A percentile compares a stretch with the other conserved stretches of the same genome.
Evolutionary conservation across 768 basidiomycete genomes (phyloP).

Genomic region (Tylopilus rubrobrunneus): DNA sequence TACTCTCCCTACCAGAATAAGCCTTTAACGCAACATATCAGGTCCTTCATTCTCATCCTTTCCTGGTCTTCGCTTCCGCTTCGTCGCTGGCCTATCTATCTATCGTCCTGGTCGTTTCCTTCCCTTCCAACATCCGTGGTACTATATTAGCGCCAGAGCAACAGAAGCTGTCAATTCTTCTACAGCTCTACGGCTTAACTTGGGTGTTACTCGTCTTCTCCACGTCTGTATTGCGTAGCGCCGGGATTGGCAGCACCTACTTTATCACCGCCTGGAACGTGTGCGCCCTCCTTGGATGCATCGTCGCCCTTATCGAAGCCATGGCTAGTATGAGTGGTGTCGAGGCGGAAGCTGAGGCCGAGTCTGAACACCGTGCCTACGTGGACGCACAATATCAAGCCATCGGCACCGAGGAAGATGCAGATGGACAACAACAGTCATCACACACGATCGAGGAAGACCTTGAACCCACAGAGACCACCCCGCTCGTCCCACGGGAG

Average conservation of each 20-base stretch:
- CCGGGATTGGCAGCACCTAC: slow-evolving; percentile 51
- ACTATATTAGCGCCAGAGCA: slow-evolving; percentile 29
- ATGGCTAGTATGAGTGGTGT: slow-evolving; percentile 18
- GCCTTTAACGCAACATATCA: slow-evolving; percentile 24
- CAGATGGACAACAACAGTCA: slow-evolving; percentile 7
- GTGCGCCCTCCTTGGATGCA: slow-evolving; percentile 39
- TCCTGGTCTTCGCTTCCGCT: slow-evolving; percentile 46
- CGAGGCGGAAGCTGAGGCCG: slow-evolving; percentile 4
- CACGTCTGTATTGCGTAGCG: slow-evolving; percentile 40
- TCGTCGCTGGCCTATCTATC: slow-evolving; percentile 50
- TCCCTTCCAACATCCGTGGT: slow-evolving; percentile 27
- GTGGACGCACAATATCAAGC: slow-evolving; percentile 26
- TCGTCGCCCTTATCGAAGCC: slow-evolving; percentile 37
- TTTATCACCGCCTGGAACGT: slow-evolving; percentile 54
- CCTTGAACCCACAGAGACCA: slow-evolving; percentile 49
- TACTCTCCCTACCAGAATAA: background rate
- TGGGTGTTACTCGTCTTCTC: slow-evolving; percentile 55
- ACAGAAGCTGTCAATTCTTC: slow-evolving; percentile 48
- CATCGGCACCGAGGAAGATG: slow-evolving; percentile 18
- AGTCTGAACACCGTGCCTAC: slow-evolving; percentile 5
- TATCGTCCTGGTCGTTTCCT: slow-evolving; percentile 39
- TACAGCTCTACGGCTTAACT: slow-evolving; percentile 54
- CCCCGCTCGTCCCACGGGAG: slow-evolving; percentile 47
- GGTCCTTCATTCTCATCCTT: slow-evolving; percentile 59
- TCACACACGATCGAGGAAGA: slow-evolving; percentile 30